phyloP scores from a whole-genome alignment of 1,139 yeast species.

The Debaryomyces coudertii region DNA sequence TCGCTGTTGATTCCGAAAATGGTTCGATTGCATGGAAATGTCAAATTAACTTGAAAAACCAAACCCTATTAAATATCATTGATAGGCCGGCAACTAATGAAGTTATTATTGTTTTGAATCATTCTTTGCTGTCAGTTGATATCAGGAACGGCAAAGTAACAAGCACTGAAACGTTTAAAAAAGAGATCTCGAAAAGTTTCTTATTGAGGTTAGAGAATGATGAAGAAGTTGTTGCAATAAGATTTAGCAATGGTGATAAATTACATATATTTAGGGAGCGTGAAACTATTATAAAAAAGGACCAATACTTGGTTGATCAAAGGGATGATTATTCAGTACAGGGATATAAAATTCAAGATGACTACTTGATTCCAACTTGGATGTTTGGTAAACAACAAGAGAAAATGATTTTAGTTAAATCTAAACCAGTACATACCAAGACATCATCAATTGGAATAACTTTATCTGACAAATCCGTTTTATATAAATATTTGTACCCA shows the following conservation, averaged over 20 bases:
- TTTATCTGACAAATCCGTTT: slow-evolving; percentile 69
- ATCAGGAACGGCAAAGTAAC: slow-evolving; percentile 28
- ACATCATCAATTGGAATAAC: slow-evolving; percentile 73
- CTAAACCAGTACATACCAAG: slow-evolving; percentile 41
- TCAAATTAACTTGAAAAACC: slow-evolving; percentile 13
- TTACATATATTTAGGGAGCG: slow-evolving; percentile 4
- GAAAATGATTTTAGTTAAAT: slow-evolving; percentile 20
- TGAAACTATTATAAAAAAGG: slow-evolving; percentile 2
- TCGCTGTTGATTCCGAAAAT: slow-evolving; percentile 36
- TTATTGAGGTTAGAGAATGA: background rate
- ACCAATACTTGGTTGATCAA: slow-evolving; percentile 24
- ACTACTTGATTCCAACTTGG: slow-evolving; percentile 31
- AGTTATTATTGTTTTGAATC: slow-evolving; percentile 26
- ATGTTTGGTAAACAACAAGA: slow-evolving; percentile 24
- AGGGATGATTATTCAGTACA: slow-evolving; percentile 18
- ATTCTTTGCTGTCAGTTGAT: slow-evolving; percentile 22
- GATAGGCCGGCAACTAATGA: slow-evolving; percentile 20
- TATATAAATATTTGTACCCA: slow-evolving; percentile 84
- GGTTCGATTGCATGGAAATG: slow-evolving; percentile 35
- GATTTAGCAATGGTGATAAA: background rate
- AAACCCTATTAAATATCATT: slow-evolving; percentile 20
- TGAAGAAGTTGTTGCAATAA: slow-evolving; percentile 10
- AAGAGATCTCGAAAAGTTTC: background rate
- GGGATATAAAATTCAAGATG: slow-evolving; percentile 27
- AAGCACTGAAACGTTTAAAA: slow-evolving; percentile 15